phyloP scores from a whole-genome alignment of 192 early-diverging fungal genomes.

The Entrophospora sp. region DNA sequence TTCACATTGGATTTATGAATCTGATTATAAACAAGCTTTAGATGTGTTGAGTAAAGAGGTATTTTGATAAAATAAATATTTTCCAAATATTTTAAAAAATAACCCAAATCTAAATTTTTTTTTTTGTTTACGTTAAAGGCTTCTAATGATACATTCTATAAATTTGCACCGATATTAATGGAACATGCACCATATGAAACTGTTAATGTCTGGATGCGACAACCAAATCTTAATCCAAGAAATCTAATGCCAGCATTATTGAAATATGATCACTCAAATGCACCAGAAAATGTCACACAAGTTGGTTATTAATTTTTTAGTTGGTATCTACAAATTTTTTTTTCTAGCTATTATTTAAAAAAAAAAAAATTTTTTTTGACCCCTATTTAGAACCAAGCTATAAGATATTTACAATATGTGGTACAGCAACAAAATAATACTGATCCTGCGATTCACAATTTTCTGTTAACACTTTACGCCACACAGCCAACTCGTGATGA shows the following conservation, averaged over 20 bases:
- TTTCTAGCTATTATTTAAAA: no score
- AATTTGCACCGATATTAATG: slow-evolving; percentile 80
- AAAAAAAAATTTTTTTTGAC: no score
- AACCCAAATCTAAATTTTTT: no score
- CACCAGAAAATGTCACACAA: slow-evolving; percentile 23
- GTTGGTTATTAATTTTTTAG: slow-evolving; percentile 23
- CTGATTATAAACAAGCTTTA: slow-evolving; percentile 67
- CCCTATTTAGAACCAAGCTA: slow-evolving; percentile 77
- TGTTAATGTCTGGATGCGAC: slow-evolving; percentile 80
- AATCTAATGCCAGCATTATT: slow-evolving; percentile 83
- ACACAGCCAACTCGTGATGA: slow-evolving; percentile 59
- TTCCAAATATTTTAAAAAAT: no score
- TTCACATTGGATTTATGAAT: slow-evolving; percentile 71
- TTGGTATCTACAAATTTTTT: no score
- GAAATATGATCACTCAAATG: slow-evolving; percentile 58
- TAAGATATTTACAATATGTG: slow-evolving; percentile 80
- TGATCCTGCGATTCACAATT: slow-evolving; percentile 91
- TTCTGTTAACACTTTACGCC: slow-evolving; percentile 71
- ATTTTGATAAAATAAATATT: no score
- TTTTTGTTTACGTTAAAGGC: no score
- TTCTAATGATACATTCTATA: slow-evolving; percentile 77
- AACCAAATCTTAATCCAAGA: slow-evolving; percentile 71
- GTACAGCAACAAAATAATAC: slow-evolving; percentile 67
- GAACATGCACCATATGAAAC: slow-evolving; percentile 74
- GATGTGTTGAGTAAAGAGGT: slow-evolving; percentile 74